Evolutionary conservation across 768 basidiomycete genomes (phyloP).

Genomic region (Termitomyces sp.): DNA sequence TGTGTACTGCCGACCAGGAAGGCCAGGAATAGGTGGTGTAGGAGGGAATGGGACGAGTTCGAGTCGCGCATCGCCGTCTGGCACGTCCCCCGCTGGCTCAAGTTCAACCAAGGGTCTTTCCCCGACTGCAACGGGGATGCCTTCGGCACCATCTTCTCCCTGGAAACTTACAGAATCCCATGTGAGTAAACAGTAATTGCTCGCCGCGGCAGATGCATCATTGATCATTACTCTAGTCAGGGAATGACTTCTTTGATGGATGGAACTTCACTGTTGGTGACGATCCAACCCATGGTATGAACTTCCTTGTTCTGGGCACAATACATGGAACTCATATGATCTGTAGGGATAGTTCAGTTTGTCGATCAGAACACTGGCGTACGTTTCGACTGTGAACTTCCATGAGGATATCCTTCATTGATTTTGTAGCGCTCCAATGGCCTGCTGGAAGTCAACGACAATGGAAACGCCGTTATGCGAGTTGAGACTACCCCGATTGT

Average conservation of each 20-base stretch:
- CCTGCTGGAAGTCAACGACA: slow-evolving; percentile 60
- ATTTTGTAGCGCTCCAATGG: slow-evolving; percentile 42
- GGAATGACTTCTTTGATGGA: slow-evolving; percentile 73
- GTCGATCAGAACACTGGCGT: slow-evolving; percentile 58
- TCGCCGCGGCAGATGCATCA: slow-evolving; percentile 1
- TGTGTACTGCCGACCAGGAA: slow-evolving; percentile 40
- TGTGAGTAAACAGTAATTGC: slow-evolving; percentile 29
- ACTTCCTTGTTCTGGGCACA: not conserved
- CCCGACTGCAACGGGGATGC: slow-evolving; percentile 14
- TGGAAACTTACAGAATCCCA: slow-evolving; percentile 60
- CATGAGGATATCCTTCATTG: slow-evolving; percentile 1
- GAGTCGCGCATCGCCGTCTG: not conserved
- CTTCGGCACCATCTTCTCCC: slow-evolving; percentile 33
- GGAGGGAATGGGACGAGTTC: slow-evolving; percentile 13
- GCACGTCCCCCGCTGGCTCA: not conserved
- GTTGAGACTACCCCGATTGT: slow-evolving; percentile 82
- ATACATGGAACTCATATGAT: not conserved
- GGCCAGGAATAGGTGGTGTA: slow-evolving; percentile 18
- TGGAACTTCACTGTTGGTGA: slow-evolving; percentile 65
- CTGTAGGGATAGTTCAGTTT: slow-evolving; percentile 50
- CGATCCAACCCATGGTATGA: slow-evolving; percentile 74
- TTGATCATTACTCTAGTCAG: slow-evolving; percentile 34
- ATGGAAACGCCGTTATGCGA: slow-evolving; percentile 80
- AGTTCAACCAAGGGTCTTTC: slow-evolving; percentile 14
- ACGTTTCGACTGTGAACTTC: slow-evolving; percentile 17